These are phyloP conservation scores for Euptelea pleiosperma DNA, from an alignment of 164 flowering plant genomes.

Conservation along the genomic window DNA sequence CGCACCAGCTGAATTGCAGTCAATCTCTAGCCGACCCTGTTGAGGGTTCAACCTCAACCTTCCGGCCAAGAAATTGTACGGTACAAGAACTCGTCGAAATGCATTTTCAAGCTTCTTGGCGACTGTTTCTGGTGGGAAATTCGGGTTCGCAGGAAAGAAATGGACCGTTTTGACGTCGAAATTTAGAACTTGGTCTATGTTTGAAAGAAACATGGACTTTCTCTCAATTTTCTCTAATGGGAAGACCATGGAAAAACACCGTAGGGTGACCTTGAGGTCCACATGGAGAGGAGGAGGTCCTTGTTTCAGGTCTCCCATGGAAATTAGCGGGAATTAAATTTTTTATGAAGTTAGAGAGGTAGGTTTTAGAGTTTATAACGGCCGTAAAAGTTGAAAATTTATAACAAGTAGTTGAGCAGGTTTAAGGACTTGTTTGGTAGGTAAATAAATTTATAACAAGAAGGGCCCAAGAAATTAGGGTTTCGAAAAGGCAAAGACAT, in stretches of 20 bases:
- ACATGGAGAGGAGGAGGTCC: constrained; percentile 23
- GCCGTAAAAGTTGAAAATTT: too few species aligned
- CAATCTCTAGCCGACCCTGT: constrained; percentile 47
- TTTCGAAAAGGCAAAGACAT: too few species aligned
- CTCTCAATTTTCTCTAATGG: constrained; percentile 36
- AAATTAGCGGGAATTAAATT: too few species aligned
- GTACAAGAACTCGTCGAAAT: constrained; percentile 28
- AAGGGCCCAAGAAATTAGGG: too few species aligned
- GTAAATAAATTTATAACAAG: too few species aligned
- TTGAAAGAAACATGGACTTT: constrained; percentile 56
- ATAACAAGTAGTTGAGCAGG: too few species aligned
- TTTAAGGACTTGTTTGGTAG: too few species aligned
- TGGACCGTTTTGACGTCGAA: constrained; percentile 57
- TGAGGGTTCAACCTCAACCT: constrained; percentile 38
- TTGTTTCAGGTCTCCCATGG: constrained; percentile 35
- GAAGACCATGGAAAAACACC: constrained; percentile 26
- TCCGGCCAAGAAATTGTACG: constrained; percentile 63
- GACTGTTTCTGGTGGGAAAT: constrained; percentile 39
- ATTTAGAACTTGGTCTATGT: constrained; percentile 64
- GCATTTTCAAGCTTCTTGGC: constrained; percentile 34
- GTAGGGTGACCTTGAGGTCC: constrained; percentile 55
- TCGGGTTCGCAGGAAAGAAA: constrained; percentile 39
- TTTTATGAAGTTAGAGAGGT: too few species aligned
- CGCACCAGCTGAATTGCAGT: constrained; percentile 53
- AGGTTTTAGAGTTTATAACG: too few species aligned